Conservation (phyloP, 495 filamentous ascomycete species). For the Xylaria cubensis region DNA sequence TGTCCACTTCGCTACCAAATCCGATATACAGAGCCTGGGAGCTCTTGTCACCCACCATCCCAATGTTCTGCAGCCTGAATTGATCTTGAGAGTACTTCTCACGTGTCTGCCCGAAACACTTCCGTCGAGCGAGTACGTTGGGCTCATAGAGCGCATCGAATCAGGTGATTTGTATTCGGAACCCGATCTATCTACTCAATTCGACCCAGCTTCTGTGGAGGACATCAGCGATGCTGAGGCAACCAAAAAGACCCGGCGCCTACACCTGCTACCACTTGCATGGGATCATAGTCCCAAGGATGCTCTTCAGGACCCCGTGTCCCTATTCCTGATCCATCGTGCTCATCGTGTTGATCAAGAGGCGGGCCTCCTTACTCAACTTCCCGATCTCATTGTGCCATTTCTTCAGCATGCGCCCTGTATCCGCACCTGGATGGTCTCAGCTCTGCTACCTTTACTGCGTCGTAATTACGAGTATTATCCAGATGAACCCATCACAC, state of each 20-base stretch:
- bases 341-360: constrained; percentile 78
- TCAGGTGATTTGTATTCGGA: constrained; percentile 46
- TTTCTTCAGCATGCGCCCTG: constrained; percentile 73
- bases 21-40: constrained; percentile 67
- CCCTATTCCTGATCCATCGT: constrained; percentile 76
- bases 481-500: constrained; percentile 58
- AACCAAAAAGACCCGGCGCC: constrained; percentile 70
- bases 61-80: constrained; percentile 65
- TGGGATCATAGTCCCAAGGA: constrained; percentile 54
- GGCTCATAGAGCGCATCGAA: constrained; percentile 63
- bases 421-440: constrained; percentile 78
- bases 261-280: constrained; percentile 69
- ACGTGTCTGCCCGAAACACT: constrained; percentile 83
- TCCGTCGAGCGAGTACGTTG: constrained; percentile 67
- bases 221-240: constrained; percentile 69
- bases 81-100: constrained; percentile 79
- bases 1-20: constrained; percentile 61
- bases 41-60: constrained; percentile 64
- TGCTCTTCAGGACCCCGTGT: constrained; percentile 61
- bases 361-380: constrained; percentile 75
- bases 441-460: constrained; percentile 76
- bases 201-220: constrained; percentile 67
- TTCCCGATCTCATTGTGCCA: constrained; percentile 73
- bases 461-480: constrained; percentile 88
- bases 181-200: constrained; percentile 38